phyloP scores from a whole-genome alignment of 768 basidiomycete species.

The Kwoniella mangroviensis region DNA sequence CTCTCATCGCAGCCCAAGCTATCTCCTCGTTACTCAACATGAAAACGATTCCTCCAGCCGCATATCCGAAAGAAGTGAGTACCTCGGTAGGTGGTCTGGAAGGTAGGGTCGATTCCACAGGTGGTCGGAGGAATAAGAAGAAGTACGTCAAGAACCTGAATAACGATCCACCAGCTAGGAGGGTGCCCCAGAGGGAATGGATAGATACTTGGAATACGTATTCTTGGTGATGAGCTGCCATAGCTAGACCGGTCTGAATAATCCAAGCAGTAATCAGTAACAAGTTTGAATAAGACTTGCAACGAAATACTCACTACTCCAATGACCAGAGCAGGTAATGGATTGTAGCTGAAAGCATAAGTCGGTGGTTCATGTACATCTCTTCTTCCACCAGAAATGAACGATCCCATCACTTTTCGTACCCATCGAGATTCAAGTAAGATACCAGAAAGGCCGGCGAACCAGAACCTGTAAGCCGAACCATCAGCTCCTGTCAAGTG shows the following conservation, averaged over 20 bases:
- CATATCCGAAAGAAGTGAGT: constrained; percentile 80
- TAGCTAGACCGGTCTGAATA: constrained; percentile 75
- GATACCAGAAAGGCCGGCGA: constrained; percentile 86
- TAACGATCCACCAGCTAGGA: constrained; percentile 76
- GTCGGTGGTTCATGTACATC: constrained; percentile 69
- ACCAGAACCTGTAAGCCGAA: constrained; percentile 78
- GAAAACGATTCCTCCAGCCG: constrained; percentile 86
- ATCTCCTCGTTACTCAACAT: constrained; percentile 89
- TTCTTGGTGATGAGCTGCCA: constrained; percentile 87
- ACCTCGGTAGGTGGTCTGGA: constrained; percentile 93
- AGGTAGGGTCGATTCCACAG: constrained; percentile 75
- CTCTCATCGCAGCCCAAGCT: constrained; percentile 86
- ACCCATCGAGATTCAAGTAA: constrained; percentile 78
- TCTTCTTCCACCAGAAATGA: constrained; percentile 57
- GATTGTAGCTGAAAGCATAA: constrained; percentile 80
- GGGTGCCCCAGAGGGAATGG: constrained; percentile 86
- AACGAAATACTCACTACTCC: constrained; percentile 63
- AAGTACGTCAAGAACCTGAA: constrained; percentile 89
- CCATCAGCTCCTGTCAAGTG: background rate
- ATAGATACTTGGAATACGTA: constrained; percentile 96
- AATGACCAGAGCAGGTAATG: constrained; percentile 89
- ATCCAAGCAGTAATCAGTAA: background rate
- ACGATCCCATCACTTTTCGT: constrained; percentile 73
- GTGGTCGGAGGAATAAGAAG: constrained; percentile 87
- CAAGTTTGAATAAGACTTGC: background rate